Evolutionary conservation across 305 asterid genomes (phyloP), one percentile per base, ranked within the genome.

Genomic region (Petunia hybrid): DNA sequence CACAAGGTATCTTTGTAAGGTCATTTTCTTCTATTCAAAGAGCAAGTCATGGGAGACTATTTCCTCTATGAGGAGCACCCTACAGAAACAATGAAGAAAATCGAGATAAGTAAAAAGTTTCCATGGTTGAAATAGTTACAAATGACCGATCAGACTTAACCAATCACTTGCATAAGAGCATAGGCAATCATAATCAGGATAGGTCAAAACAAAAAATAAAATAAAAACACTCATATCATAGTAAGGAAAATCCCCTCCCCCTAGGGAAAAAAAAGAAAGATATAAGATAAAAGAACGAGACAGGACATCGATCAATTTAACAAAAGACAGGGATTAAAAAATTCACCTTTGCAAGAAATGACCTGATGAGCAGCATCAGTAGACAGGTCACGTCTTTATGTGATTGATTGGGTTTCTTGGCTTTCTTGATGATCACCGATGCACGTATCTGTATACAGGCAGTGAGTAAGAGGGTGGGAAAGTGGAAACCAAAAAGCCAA

Each of bases 151-250:
- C 62, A 56, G n/a, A 56, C 2, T 14, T 14, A 22, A 45, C 77
- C 61, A 71, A 45, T 71, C 46, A 9, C 60, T 71, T 71, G 31
- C 12, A 71, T 48, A 39, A 5, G 45, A 71, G 62, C 78, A 71
- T 35, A 57, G 78, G 51, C 78, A 71, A 48, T 35, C 62, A 48
- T 48, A 36, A 71, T 48, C 62, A 73, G 62, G 43, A 35, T 48
- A 73, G 40, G 35, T 39, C 39, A 10, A 12, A 6, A 2, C 59
- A 45, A 38, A 48, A 48, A 71, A 48, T 22, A 48, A 35, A 71
- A 48, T n/a, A 48, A 1, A 48, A 35, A 55, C 61, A 16, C 16
- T 6, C 78, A 10, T 48, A 71, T 35, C 22, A 71, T 71, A 71
- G 48, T 31, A 48, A 48, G 62, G 56, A 45, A 69, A 45, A 6